Base-by-base conservation (phyloP, 2,329 filamentous ascomycete genomes). In the Monosporascus ibericus region DNA sequence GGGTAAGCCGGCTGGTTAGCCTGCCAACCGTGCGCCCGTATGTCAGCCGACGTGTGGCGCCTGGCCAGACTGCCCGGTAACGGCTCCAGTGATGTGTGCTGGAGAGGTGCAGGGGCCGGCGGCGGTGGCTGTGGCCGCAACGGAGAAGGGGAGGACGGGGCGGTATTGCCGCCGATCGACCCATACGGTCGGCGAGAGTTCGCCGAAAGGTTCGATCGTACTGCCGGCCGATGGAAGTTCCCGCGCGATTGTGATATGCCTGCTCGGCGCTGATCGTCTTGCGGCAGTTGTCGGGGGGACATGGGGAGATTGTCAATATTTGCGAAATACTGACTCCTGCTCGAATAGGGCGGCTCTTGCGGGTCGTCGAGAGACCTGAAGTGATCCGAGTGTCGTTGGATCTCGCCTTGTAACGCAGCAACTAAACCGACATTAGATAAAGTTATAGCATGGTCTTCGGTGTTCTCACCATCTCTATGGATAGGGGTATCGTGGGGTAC, bases 1-100 rank as follows among this genome's bases (percentile, higher is more conserved):
- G 84, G 88, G 11, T 86, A 88, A 5, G 86, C 87, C 25, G 81
- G 77, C 42, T 75, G 73, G 48, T 72, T 76, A 7, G 77, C 77
- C 56, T 85, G 86, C 84, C 88, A 92, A 38, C 87, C 90, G 66
- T 91, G 87, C 62, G 92, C 87, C 50, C 94, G 86, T 61, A 99
- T 97, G 67, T 99, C 94, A 53, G 94, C 94, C 39, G 92, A 92
- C 2, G 94, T 99, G 71, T 99, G 94, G 55, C 92, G 84, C 57
- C 92, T 85, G 44, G 85, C 82, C 47, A 96, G 77, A 62, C 84
- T 91, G 52, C 83, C 80, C 37, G 85, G 83, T 36, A 83, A 80
- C 25, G 80, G 77, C 60, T 85, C 78, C 34, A 82, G 77, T 52
- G 81, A 75, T 18, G 86, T 80, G 20, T 86, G 75, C 36, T 85